Evolutionary conservation across 176 grass and related monocot genomes (phyloP).

Genomic region (Carex kokanica): DNA sequence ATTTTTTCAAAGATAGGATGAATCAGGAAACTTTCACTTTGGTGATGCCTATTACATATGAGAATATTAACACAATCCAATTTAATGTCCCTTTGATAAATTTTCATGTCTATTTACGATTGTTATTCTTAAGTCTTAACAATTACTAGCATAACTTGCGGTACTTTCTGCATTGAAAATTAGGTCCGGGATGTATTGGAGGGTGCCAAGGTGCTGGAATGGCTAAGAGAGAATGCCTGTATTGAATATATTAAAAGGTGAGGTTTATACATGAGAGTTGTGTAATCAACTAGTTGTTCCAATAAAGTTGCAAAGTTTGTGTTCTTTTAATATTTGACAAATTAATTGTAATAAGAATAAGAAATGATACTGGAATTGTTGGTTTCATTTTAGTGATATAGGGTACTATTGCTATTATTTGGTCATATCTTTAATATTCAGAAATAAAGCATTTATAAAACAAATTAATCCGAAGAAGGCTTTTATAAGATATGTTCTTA

Average conservation of each 20-base stretch:
- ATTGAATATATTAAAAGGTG: slow-evolving; percentile 55
- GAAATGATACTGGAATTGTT: background rate
- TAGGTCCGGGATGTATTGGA: slow-evolving; percentile 82
- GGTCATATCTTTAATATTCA: background rate
- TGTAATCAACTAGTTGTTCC: background rate
- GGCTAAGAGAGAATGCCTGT: slow-evolving; percentile 75
- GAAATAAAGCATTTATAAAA: background rate
- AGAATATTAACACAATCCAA: background rate
- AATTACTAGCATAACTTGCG: background rate
- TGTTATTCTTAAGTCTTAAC: background rate
- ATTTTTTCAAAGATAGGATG: background rate
- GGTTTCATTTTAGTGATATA: background rate
- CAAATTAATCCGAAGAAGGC: background rate
- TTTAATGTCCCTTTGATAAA: background rate
- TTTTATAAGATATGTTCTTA: background rate
- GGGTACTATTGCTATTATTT: background rate
- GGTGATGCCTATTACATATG: background rate
- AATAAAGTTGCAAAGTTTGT: background rate
- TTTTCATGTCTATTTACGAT: background rate
- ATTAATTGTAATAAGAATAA: slow-evolving; percentile 4
- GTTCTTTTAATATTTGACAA: background rate
- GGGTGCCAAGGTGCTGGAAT: slow-evolving; percentile 85
- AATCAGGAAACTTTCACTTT: background rate
- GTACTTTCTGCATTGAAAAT: background rate
- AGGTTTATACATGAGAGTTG: slow-evolving; percentile 8